These are phyloP conservation scores for Raphanus hybrid DNA, from an alignment of 441 rosid species.

Conservation along the genomic window DNA sequence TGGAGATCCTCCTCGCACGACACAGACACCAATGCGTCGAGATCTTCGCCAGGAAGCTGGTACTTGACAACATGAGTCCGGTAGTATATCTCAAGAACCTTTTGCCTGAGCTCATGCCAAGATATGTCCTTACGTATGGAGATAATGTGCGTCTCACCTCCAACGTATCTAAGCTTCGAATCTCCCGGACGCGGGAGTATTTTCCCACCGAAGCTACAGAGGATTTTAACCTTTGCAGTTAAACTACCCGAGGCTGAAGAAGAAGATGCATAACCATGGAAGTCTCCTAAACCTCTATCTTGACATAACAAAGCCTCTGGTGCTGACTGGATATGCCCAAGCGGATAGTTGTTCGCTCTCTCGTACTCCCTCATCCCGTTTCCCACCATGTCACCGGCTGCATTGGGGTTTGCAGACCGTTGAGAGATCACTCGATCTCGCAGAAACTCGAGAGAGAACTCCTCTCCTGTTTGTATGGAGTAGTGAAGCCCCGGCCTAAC, in stretches of 20 bases:
- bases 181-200: constrained; percentile 85
- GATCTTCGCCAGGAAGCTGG: constrained; percentile 94
- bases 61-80: constrained; percentile 64
- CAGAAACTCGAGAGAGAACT: constrained; percentile 91
- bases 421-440: constrained; percentile 74
- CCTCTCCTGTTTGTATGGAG: constrained; percentile 68
- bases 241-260: constrained; percentile 37
- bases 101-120: constrained; percentile 72
- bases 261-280: constrained; percentile 37
- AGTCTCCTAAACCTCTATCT: constrained; percentile 49
- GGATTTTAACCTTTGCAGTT: constrained; percentile 62
- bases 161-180: constrained; percentile 85
- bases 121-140: constrained; percentile 65
- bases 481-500: too few relatives aligned
- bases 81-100: constrained; percentile 60
- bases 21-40: constrained; percentile 86
- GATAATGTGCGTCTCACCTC: constrained; percentile 83
- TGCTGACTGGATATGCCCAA: constrained; percentile 59
- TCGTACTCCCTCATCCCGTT: constrained; percentile 40
- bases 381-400: constrained; percentile 51
- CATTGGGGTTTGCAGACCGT: constrained; percentile 54
- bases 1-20: constrained; percentile 84
- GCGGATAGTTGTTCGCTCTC: constrained; percentile 43
- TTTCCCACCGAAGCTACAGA: constrained; percentile 90
- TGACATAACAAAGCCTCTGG: constrained; percentile 55